Evolutionary conservation across 2,329 filamentous ascomycete genomes (phyloP), one percentile per base, ranked within the genome.

Genomic region (Paecilomyces niveus): DNA sequence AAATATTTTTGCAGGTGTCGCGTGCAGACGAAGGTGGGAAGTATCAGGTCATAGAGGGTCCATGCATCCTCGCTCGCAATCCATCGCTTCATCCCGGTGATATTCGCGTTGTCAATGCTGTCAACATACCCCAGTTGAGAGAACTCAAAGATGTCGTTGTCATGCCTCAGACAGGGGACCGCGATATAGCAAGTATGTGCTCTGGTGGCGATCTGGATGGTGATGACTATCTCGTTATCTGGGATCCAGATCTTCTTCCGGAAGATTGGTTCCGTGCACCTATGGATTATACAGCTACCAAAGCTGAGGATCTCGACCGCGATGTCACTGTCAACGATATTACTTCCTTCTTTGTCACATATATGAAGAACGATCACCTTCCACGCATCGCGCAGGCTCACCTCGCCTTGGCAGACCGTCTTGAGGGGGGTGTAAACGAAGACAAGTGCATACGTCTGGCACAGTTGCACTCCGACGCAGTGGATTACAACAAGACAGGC

Each of bases 141-240:
- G 90, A 97, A 66, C 80, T 97, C 3, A 87, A 84, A 58, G 87
- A 97, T 68, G 89, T 95, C 0, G 87, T 97, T 1, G 92, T 97
- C 0, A 88, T 99, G 54, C 90, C 94, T 0, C 85, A 89, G 35
- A 87, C 79, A 0, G 93, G 93, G 0, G 91, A 97, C 68, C 82
- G 89, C 15, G 91, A 96, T 62, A 77, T 99, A 22, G 86, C 92
- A 0, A 92, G 89, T 67, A 97, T 97, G 93, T 92, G 94, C 63
- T 96, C 94, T 3, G 94, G 94, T 1, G 94, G 94, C 0, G 94
- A 99, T 68, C 81, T 99, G 0, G 94, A 99, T 68, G 94, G 94
- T 0, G 94, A 99, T 67, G 94, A 99, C 69, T 99, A 92, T 70
- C 87, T 97, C 57, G 86, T 97, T 4, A 88, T 97, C 53, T 99